A percentile compares a stretch with the other conserved stretches of the same genome.
These are phyloP conservation scores for Populus alba DNA, from an alignment of 345 rosid species.

Conservation along the genomic window DNA sequence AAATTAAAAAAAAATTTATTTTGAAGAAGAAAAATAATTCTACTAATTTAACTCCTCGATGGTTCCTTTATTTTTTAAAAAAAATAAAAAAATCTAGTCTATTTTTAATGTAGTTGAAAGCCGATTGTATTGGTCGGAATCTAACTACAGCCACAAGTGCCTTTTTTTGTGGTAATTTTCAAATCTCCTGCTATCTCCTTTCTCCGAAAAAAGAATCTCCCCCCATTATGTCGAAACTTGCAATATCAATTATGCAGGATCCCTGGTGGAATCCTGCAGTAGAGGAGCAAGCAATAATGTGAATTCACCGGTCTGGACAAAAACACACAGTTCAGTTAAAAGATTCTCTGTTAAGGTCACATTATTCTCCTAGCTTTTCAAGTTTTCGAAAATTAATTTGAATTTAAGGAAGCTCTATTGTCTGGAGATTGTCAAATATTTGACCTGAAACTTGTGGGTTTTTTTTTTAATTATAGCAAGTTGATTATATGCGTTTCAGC, in stretches of 20 bases:
- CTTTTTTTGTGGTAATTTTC: conserved; percentile 47
- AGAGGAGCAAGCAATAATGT: conserved; percentile 66
- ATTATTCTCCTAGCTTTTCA: background rate
- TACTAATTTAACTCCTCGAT: too few species aligned
- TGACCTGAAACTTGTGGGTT: background rate
- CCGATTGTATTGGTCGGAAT: conserved; percentile 72
- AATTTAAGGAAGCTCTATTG: background rate
- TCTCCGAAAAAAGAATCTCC: background rate
- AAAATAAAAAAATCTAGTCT: too few species aligned
- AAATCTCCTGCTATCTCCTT: background rate
- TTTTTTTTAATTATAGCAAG: background rate
- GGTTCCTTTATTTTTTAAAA: too few species aligned
- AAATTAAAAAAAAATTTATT: too few species aligned
- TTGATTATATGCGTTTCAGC: background rate
- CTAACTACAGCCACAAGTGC: conserved; percentile 69
- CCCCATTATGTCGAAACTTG: background rate
- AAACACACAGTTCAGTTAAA: conserved; percentile 48
- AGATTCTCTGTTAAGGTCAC: conserved; percentile 59
- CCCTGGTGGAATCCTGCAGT: conserved; percentile 85
- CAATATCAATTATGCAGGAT: background rate
- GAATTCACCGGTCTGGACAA: conserved; percentile 66
- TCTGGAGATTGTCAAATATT: background rate
- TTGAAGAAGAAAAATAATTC: too few species aligned
- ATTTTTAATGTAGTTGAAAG: conserved; percentile 48
- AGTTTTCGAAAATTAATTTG: background rate